phyloP scores from a whole-genome alignment of 2,329 filamentous ascomycete species.

The Macrophomina pseudophaseolina region DNA sequence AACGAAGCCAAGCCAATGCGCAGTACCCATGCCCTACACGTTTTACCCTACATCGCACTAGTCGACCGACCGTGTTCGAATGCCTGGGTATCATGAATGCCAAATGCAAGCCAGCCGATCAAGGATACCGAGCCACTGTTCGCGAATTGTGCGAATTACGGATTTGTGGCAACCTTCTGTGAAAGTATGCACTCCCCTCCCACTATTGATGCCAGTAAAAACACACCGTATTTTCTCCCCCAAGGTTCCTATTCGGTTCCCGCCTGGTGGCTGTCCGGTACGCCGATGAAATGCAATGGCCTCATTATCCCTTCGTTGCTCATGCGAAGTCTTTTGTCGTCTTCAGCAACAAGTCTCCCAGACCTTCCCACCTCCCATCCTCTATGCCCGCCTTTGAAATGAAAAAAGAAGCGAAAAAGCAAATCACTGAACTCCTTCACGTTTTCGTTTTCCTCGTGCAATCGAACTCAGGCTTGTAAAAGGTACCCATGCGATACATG shows the following conservation, averaged over 20 bases:
- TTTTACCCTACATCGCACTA: constrained; percentile 20
- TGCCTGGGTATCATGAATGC: constrained; percentile 21
- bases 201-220: background rate
- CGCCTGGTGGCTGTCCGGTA: background rate
- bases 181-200: background rate
- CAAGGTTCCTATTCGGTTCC: constrained; percentile 1
- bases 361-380: background rate
- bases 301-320: constrained; percentile 13
- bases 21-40: background rate
- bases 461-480: background rate
- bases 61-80: constrained; percentile 17
- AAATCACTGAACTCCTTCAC: constrained; percentile 17
- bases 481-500: background rate
- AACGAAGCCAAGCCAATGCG: constrained; percentile 13
- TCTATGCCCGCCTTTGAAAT: constrained; percentile 3
- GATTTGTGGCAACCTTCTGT: background rate
- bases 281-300: constrained; percentile 22
- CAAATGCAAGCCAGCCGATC: background rate
- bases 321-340: constrained; percentile 3
- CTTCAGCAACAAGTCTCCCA: background rate
- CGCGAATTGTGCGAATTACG: background rate
- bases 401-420: constrained; percentile 3
- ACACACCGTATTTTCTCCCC: constrained; percentile 2
- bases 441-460: constrained; percentile 20
- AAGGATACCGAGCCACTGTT: background rate